Base-by-base conservation (phyloP, 2,329 filamentous ascomycete genomes). In the Botrytis elliptica region DNA sequence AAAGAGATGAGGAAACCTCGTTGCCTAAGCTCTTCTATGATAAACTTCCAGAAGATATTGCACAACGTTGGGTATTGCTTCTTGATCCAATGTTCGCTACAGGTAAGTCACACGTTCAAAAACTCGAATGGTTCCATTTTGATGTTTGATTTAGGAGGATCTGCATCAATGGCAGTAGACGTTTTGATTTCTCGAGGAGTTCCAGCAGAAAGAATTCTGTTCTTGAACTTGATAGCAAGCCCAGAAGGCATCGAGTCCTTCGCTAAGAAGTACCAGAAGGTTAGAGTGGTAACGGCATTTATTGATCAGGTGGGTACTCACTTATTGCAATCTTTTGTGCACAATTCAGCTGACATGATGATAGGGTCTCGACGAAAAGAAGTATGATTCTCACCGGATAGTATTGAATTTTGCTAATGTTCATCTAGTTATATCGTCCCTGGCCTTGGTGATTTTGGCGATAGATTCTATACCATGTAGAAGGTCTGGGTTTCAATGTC, bases 51-150 rank as follows among this genome's bases (percentile, higher is more conserved):
- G 92, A 94, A 81, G 96, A 99, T 82, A 98, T 99, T 82, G 89
- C 92, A 38, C 89, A 95, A 72, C 87, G 96, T 82, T 99, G 96
- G 95, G 95, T 98, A 52, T 85, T 99, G 75, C 86, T 99, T 63
- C 85, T 99, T 64, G 96, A 99, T 82, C 96, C 96, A n/a, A 99
- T 99, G 96, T 95, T 99, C 84, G 96, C 96, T 74, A 99, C 96
- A 78, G 95, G 94, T 95, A 84, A 80, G 86, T 77, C 76, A 73
- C 18, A 42, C 75, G 22, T 12, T 46, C 46, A 18, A 44, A 63
- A 18, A 66, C 38, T 72, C 16, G 1, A 29, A 40, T 71, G n/a
- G n/a, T 29, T 40, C 70, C 42, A n/a, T 72, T 49, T 62, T 64
- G 71, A 74, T 76, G n/a, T 25, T 25, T 70, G 44, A 49, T 14